A percentile compares a stretch with the other conserved stretches of the same genome.
Evolutionary conservation across 495 filamentous ascomycete species (phyloP).

Genomic region (Neurospora sp.): DNA sequence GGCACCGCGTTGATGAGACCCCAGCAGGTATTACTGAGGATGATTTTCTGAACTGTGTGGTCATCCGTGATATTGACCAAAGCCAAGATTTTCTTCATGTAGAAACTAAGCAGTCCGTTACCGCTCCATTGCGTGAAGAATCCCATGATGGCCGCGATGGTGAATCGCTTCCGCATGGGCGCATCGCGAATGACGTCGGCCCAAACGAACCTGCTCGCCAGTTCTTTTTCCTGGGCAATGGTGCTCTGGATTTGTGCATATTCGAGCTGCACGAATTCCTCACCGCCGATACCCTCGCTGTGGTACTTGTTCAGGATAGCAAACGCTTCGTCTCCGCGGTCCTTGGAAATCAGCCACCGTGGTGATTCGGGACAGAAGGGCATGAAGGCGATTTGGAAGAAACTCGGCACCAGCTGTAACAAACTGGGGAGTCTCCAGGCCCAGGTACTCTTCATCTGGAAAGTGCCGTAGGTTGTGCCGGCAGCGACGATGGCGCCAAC

Average conservation of each 20-base stretch:
- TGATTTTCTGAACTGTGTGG: constrained; percentile 36
- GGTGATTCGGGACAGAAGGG: constrained; percentile 41
- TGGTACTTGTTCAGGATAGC: constrained; percentile 48
- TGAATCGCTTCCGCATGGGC: constrained; percentile 40
- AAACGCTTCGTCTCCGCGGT: constrained; percentile 40
- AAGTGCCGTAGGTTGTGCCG: constrained; percentile 44
- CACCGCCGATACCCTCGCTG: constrained; percentile 40
- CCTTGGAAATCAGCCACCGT: constrained; percentile 37
- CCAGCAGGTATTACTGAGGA: constrained; percentile 47
- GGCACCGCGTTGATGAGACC: constrained; percentile 39
- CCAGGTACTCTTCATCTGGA: constrained; percentile 43
- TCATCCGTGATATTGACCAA: constrained; percentile 35
- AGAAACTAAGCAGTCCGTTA: constrained; percentile 38
- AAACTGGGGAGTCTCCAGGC: constrained; percentile 50
- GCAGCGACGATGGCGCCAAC: constrained; percentile 48
- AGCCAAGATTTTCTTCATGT: constrained; percentile 30
- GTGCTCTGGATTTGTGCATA: constrained; percentile 45
- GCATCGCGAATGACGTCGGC: constrained; percentile 39
- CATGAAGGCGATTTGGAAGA: constrained; percentile 42
- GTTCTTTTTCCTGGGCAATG: constrained; percentile 39
- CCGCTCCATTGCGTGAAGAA: constrained; percentile 49
- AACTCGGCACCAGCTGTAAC: constrained; percentile 37
- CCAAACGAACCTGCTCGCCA: constrained; percentile 37
- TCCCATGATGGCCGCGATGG: constrained; percentile 39
- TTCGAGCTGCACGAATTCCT: constrained; percentile 42